A percentile compares a stretch with the other conserved stretches of the same genome.
Conservation (phyloP, 208 protist genomes). For the Crithidia brevicula region DNA sequence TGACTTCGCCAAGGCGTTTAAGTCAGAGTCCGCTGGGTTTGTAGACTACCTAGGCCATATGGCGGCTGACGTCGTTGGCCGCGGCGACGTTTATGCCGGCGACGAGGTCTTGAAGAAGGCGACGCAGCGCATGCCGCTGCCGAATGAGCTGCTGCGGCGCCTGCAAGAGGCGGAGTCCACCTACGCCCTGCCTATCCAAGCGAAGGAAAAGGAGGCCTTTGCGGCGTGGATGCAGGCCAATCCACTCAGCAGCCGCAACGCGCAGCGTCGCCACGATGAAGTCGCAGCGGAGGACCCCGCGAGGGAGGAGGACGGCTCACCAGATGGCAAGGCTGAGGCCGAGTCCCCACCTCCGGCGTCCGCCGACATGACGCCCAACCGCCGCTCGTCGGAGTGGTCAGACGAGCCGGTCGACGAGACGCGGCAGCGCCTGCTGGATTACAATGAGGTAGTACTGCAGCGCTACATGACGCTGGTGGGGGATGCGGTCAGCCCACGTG, state of each 20-base stretch:
- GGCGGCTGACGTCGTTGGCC: conserved; percentile 64
- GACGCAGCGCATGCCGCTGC: conserved; percentile 51
- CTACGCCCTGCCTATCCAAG: conserved; percentile 41
- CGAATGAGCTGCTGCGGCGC: conserved; percentile 28
- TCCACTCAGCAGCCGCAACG: conserved; percentile 53
- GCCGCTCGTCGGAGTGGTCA: conserved; percentile 22
- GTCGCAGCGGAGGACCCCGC: neutral
- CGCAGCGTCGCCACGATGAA: conserved; percentile 13
- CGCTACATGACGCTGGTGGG: conserved; percentile 69
- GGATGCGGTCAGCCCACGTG: conserved; percentile 42
- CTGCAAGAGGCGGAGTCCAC: conserved; percentile 50
- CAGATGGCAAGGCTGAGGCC: too few species aligned
- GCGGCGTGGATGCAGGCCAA: conserved; percentile 48
- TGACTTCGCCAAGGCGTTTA: conserved; percentile 62
- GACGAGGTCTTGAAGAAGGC: conserved; percentile 58
- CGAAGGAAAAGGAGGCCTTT: conserved; percentile 43
- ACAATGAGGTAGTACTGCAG: conserved; percentile 56
- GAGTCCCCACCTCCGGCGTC: neutral
- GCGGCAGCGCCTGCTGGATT: conserved; percentile 71
- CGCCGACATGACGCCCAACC: conserved; percentile 14
- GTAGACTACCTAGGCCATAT: conserved; percentile 55
- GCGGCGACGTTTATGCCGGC: conserved; percentile 53
- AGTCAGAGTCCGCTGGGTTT: conserved; percentile 61
- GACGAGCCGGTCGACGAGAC: conserved; percentile 47
- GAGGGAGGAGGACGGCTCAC: neutral